These are phyloP conservation scores for Aspergillus fischeri DNA, from an alignment of 2,329 filamentous ascomycete genomes.

Conservation along the genomic window DNA sequence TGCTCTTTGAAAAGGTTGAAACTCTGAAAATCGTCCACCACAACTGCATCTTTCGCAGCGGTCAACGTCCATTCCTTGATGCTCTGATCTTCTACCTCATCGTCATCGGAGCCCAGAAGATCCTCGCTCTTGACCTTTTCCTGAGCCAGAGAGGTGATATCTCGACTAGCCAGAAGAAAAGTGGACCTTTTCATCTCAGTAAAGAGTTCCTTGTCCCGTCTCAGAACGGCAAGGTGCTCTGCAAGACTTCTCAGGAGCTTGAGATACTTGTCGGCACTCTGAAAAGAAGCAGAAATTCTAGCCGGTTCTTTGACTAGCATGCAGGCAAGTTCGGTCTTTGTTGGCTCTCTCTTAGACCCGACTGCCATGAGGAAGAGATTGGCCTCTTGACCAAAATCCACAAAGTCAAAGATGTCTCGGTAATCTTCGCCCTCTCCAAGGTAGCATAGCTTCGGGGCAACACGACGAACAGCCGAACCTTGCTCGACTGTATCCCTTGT, in stretches of 20 bases:
- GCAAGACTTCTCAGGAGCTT: conserved; percentile 76
- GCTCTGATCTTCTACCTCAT: conserved; percentile 59
- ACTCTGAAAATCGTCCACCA: conserved; percentile 83
- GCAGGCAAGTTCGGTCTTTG: conserved; percentile 75
- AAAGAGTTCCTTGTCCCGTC: conserved; percentile 74
- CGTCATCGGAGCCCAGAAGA: conserved; percentile 32
- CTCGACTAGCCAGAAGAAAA: conserved; percentile 80
- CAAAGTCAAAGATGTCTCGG: conserved; percentile 91
- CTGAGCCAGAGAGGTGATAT: conserved; percentile 48
- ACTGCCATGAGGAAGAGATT: conserved; percentile 86
- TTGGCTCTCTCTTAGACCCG: conserved; percentile 88
- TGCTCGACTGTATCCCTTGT: conserved; percentile 38
- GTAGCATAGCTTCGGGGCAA: conserved; percentile 72
- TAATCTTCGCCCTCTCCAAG: conserved; percentile 71
- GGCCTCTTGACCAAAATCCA: conserved; percentile 83
- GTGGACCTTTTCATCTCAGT: conserved; percentile 68
- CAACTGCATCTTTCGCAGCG: conserved; percentile 65
- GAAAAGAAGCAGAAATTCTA: conserved; percentile 72
- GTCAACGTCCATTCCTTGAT: conserved; percentile 78
- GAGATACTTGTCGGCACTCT: conserved; percentile 80
- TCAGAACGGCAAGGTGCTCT: conserved; percentile 65
- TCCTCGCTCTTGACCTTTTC: conserved; percentile 14
- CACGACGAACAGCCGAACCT: conserved; percentile 45
- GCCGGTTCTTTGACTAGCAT: conserved; percentile 82
- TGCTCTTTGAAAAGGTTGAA: conserved; percentile 83